phyloP scores from a whole-genome alignment of 768 basidiomycete species.

The Dacryopinax spathularia region DNA sequence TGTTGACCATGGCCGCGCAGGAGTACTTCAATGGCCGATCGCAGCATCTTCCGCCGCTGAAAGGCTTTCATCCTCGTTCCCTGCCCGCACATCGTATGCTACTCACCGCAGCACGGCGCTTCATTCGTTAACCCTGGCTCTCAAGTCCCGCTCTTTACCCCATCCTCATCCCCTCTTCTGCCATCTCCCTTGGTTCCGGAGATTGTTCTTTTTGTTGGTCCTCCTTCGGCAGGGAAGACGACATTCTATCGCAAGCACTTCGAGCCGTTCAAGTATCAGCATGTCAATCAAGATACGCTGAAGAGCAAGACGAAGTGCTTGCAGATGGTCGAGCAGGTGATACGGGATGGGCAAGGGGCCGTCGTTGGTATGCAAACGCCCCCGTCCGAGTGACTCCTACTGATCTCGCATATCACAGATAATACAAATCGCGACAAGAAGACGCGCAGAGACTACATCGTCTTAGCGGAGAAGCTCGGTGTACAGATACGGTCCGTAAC shows the following conservation, averaged over 20 bases:
- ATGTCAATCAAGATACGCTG: slow-evolving; percentile 78
- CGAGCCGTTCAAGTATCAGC: slow-evolving; percentile 48
- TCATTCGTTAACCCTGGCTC: not conserved
- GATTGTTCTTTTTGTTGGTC: slow-evolving; percentile 48
- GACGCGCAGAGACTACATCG: slow-evolving; percentile 60
- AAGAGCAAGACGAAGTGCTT: slow-evolving; percentile 64
- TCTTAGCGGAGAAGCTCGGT: slow-evolving; percentile 42
- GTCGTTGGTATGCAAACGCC: slow-evolving; percentile 50
- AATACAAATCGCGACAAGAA: slow-evolving; percentile 73
- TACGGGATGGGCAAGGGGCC: slow-evolving; percentile 46
- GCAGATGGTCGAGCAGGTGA: slow-evolving; percentile 40
- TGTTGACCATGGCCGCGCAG: slow-evolving; percentile 28
- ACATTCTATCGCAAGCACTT: slow-evolving; percentile 65
- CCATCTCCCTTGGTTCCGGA: slow-evolving; percentile 24
- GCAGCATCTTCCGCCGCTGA: slow-evolving; percentile 35
- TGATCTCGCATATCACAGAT: slow-evolving; percentile 40
- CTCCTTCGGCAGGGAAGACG: slow-evolving; percentile 63
- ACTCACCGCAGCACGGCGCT: not conserved
- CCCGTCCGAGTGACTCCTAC: not conserved
- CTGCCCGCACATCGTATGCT: slow-evolving; percentile 25
- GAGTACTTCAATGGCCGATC: slow-evolving; percentile 58
- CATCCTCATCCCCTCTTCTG: slow-evolving; percentile 26
- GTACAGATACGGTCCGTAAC: slow-evolving; percentile 41
- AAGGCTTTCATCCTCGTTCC: slow-evolving; percentile 53
- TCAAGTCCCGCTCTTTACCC: slow-evolving; percentile 32